phyloP scores from a whole-genome alignment of 495 filamentous ascomycete genomes.

The Podospora comata region DNA sequence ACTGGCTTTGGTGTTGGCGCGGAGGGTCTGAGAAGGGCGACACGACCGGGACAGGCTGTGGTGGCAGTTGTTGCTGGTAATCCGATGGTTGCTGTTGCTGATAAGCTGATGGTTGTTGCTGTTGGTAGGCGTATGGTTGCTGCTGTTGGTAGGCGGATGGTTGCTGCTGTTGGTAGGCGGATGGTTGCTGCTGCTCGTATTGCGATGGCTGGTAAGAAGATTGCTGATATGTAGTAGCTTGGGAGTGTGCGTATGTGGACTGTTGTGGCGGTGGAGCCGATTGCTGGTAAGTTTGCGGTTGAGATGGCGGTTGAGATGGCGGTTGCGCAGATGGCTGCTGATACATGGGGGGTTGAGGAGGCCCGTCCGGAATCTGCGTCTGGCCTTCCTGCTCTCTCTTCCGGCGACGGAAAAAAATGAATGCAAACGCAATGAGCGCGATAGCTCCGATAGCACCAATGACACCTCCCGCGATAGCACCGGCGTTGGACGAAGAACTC shows the following conservation, averaged over 20 bases:
- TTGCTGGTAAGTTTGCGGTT: not conserved
- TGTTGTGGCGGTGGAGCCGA: not conserved
- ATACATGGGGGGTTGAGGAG: conserved; percentile 16
- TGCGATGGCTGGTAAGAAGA: not conserved
- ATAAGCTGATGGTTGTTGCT: not conserved
- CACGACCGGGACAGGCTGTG: conserved; percentile 7
- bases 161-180: not conserved
- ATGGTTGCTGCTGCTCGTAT: not conserved
- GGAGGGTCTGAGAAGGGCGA: not conserved
- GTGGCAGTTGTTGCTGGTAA: not conserved
- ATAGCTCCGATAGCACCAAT: conserved; percentile 47
- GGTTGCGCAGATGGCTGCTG: conserved; percentile 15
- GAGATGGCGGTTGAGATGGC: not conserved
- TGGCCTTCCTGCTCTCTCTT: conserved; percentile 25
- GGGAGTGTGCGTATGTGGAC: not conserved
- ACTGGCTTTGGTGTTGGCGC: not conserved
- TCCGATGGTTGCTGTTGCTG: not conserved
- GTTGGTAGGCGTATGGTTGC: not conserved
- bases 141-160: not conserved
- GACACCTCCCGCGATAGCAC: conserved; percentile 49
- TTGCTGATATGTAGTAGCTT: not conserved
- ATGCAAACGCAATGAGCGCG: conserved; percentile 39
- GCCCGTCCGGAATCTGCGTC: not conserved
- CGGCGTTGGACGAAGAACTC: conserved; percentile 33
- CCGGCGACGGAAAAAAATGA: conserved; percentile 39